Conservation (phyloP, 2,329 filamentous ascomycete genomes). For the Clonostachys chloroleuca region DNA sequence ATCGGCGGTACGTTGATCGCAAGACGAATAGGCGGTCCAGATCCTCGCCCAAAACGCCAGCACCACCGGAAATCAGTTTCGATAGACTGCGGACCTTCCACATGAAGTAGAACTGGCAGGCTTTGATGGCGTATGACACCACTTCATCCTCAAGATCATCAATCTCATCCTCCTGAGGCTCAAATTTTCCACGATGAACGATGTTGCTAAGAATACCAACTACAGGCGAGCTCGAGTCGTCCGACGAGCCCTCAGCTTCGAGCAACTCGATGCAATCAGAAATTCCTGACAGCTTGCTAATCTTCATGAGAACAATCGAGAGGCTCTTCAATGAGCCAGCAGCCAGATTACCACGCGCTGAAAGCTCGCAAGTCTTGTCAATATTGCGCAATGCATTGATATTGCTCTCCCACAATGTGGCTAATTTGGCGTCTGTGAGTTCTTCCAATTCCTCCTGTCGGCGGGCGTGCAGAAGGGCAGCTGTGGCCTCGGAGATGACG, state of each 20-base stretch:
- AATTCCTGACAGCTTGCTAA: conserved; percentile 76
- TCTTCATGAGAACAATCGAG: conserved; percentile 69
- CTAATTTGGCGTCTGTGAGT: conserved; percentile 73
- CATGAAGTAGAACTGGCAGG: conserved; percentile 86
- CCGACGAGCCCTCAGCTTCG: conserved; percentile 53
- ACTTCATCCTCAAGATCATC: conserved; percentile 78
- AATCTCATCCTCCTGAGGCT: conserved; percentile 58
- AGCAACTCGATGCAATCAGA: conserved; percentile 73
- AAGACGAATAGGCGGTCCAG: conserved; percentile 55
- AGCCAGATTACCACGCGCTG: conserved; percentile 63
- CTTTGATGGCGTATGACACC: conserved; percentile 70
- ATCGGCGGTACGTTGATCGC: conserved; percentile 53
- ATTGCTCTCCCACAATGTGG: conserved; percentile 80
- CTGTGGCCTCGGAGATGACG: conserved; percentile 79
- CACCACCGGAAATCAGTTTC: conserved; percentile 48
- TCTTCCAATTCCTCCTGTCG: conserved; percentile 88
- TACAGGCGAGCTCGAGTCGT: conserved; percentile 42
- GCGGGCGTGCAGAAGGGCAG: conserved; percentile 78
- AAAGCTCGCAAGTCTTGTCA: conserved; percentile 67
- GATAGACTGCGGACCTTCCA: conserved; percentile 73
- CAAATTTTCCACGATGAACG: conserved; percentile 67
- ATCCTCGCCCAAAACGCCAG: conserved; percentile 49
- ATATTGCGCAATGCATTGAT: conserved; percentile 69
- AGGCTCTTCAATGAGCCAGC: conserved; percentile 63
- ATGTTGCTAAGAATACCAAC: conserved; percentile 71